A percentile compares a stretch with the other conserved stretches of the same genome.
These are phyloP conservation scores for Theobroma grandiflorum DNA, from an alignment of 441 rosid species.

Conservation along the genomic window DNA sequence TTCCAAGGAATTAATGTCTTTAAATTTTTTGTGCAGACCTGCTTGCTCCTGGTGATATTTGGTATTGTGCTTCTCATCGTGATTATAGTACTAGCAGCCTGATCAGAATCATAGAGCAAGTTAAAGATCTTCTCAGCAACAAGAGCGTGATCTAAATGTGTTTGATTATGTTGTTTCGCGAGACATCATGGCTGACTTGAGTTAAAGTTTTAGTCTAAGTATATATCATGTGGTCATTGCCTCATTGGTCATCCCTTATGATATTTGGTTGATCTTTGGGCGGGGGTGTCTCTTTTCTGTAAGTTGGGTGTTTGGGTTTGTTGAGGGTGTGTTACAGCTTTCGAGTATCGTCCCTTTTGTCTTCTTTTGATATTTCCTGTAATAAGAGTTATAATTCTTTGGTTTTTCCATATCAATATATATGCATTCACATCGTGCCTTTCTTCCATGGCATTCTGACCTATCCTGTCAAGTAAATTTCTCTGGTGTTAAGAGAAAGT, in stretches of 20 bases:
- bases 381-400: constrained; percentile 23
- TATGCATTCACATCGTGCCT: neutral
- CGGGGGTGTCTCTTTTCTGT: constrained; percentile 16
- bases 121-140: constrained; percentile 25
- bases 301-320: constrained; percentile 32
- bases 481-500: too few relatives aligned
- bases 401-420: constrained; percentile 13
- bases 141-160: constrained; percentile 24
- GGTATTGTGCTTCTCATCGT: constrained; percentile 89
- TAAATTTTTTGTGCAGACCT: constrained; percentile 56
- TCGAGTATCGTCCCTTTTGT: constrained; percentile 18
- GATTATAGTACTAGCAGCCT: constrained; percentile 75
- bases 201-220: constrained; percentile 27
- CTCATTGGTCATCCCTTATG: neutral
- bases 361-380: neutral
- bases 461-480: too few relatives aligned
- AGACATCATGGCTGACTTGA: constrained; percentile 25
- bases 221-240: constrained; percentile 26
- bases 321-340: constrained; percentile 22
- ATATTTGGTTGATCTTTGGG: constrained; percentile 21
- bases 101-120: constrained; percentile 28
- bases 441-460: neutral
- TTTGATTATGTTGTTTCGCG: constrained; percentile 22
- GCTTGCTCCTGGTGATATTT: constrained; percentile 93
- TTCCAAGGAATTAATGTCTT: neutral